These are phyloP conservation scores for Huiozyma sinensis DNA, from an alignment of 805 yeast species.

Conservation along the genomic window DNA sequence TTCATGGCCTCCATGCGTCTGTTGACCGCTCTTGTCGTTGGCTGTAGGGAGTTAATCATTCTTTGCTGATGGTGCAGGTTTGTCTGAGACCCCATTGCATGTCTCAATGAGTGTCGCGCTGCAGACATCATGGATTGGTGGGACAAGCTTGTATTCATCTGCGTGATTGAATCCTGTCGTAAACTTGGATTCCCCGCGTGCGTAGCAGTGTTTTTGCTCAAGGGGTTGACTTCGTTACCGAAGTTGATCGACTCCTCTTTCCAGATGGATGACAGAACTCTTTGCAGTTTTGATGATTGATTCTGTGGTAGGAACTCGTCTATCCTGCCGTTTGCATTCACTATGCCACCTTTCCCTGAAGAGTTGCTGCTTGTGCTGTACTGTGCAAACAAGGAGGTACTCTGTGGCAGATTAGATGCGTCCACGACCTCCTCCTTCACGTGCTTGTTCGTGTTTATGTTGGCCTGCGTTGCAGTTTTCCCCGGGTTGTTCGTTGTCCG, in stretches of 20 bases:
- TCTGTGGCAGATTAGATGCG: neutral
- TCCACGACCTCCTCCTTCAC: neutral
- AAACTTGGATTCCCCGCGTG: neutral
- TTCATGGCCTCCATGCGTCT: slow-evolving; percentile 23
- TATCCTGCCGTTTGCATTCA: slow-evolving; percentile 1
- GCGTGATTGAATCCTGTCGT: neutral
- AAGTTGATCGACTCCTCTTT: slow-evolving; percentile 20
- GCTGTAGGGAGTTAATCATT: slow-evolving; percentile 24
- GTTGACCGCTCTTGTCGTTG: slow-evolving; percentile 35
- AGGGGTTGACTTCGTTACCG: slow-evolving; percentile 18
- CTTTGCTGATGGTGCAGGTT: slow-evolving; percentile 21
- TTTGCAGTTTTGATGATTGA: slow-evolving; percentile 17
- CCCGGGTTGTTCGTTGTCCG: neutral
- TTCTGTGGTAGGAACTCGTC: slow-evolving; percentile 13
- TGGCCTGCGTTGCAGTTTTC: neutral
- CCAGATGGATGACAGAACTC: slow-evolving; percentile 22
- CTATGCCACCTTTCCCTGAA: neutral
- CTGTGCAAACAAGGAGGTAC: neutral
- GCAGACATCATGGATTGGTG: slow-evolving; percentile 4
- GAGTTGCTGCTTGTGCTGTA: slow-evolving; percentile 1
- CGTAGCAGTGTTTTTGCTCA: slow-evolving; percentile 8
- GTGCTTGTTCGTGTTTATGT: slow-evolving; percentile 1
- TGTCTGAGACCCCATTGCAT: slow-evolving; percentile 8
- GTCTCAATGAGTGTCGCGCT: slow-evolving; percentile 10
- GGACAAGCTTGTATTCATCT: neutral